These are phyloP conservation scores for Diaporthe helianthi DNA, from an alignment of 2,329 filamentous ascomycete species.

Conservation along the genomic window DNA sequence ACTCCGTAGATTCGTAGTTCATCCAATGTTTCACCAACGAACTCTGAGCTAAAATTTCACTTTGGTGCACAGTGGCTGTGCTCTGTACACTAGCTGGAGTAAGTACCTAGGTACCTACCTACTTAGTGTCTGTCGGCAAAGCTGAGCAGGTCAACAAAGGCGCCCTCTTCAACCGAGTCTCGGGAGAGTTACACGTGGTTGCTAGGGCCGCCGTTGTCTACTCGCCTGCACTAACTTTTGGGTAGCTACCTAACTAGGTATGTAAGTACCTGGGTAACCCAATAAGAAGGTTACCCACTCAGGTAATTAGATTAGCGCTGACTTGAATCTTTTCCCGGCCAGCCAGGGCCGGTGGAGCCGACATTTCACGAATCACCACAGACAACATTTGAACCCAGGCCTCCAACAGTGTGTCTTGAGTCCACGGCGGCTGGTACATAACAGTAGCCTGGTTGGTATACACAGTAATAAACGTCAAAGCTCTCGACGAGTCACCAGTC, in stretches of 20 bases:
- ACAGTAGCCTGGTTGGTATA: background rate
- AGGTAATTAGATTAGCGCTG: background rate
- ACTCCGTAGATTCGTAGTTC: background rate
- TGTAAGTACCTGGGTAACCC: background rate
- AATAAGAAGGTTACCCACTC: no score
- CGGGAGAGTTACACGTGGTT: background rate
- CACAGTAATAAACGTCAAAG: background rate
- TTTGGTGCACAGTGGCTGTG: background rate
- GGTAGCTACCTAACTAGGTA: no score
- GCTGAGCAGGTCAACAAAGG: no score
- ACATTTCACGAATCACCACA: no score
- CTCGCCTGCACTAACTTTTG: background rate
- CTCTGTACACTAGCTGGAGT: background rate
- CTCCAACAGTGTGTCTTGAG: background rate
- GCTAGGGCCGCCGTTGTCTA: background rate
- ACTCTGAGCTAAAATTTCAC: background rate
- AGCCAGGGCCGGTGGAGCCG: background rate
- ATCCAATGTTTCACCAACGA: background rate
- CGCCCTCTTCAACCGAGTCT: background rate
- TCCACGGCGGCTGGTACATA: background rate
- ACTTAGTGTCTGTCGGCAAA: no score
- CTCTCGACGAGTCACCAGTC: conserved; percentile 5
- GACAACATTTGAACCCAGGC: no score
- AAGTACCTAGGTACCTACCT: no score
- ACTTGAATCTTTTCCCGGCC: background rate